Conservation (phyloP, 2,329 filamentous ascomycete species). For the Phoma sp. region DNA sequence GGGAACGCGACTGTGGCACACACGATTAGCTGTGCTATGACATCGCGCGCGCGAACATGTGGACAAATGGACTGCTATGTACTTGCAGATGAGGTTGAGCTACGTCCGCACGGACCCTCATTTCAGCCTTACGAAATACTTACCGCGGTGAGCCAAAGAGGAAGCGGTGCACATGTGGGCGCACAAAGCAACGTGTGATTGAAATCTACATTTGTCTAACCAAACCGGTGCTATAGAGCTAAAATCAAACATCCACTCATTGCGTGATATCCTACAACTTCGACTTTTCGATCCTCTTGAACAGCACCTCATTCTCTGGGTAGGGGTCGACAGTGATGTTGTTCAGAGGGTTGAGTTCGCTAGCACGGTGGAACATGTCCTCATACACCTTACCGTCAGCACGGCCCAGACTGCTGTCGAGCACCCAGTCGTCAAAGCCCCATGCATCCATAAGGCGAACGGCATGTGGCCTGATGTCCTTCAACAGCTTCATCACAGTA, state of each 20-base stretch:
- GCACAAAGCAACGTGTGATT: background rate
- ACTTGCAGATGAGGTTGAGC: slow-evolving; percentile 11
- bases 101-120: slow-evolving; percentile 7
- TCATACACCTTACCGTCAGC: slow-evolving; percentile 79
- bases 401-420: slow-evolving; percentile 73
- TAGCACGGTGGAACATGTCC: slow-evolving; percentile 75
- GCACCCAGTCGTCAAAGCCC: slow-evolving; percentile 79
- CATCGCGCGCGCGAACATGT: slow-evolving; percentile 2
- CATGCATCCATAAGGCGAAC: slow-evolving; percentile 74
- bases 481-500: slow-evolving; percentile 71
- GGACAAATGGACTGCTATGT: background rate
- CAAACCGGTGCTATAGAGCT: background rate
- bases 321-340: slow-evolving; percentile 74
- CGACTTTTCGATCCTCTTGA: slow-evolving; percentile 66
- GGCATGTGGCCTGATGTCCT: slow-evolving; percentile 75
- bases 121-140: slow-evolving; percentile 15
- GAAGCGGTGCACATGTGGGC: background rate
- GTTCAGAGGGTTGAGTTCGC: slow-evolving; percentile 75
- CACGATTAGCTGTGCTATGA: background rate
- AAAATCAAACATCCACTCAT: background rate
- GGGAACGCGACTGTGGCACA: slow-evolving; percentile 7
- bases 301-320: slow-evolving; percentile 65
- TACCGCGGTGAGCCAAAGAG: slow-evolving; percentile 18
- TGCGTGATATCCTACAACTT: slow-evolving; percentile 51
- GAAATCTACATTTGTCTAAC: slow-evolving; percentile 7